Percentiles rank a stretch among this genome's conserved stretches.
These are phyloP conservation scores for Kitagawia praeruptora DNA, from an alignment of 129 eudicot species.

Conservation along the genomic window DNA sequence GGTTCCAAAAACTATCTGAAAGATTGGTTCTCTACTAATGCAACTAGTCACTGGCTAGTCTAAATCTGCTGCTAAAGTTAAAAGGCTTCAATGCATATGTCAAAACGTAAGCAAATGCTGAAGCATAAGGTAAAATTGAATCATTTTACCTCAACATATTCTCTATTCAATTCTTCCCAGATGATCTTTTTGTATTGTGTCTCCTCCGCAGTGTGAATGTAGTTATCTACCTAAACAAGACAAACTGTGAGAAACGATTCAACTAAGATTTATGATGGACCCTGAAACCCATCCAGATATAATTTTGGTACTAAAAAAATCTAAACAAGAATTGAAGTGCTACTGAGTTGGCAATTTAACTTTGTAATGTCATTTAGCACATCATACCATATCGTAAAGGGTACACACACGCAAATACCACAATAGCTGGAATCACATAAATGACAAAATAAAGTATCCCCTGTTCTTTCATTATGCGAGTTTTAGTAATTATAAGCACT, in stretches of 20 bases:
- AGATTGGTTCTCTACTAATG: neutral
- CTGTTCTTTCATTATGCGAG: neutral
- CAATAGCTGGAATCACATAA: neutral
- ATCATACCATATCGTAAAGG: neutral
- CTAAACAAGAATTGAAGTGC: neutral
- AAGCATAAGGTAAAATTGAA: neutral
- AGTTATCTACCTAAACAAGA: slow-evolving; percentile 43
- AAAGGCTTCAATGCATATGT: neutral
- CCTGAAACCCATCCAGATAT: neutral
- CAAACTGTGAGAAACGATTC: neutral
- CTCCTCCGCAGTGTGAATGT: slow-evolving; percentile 64
- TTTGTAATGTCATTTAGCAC: neutral
- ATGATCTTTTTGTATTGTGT: slow-evolving; percentile 40
- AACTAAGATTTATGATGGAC: neutral
- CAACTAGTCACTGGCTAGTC: neutral
- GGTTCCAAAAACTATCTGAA: neutral
- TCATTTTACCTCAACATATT: slow-evolving; percentile 53
- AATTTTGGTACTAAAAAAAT: neutral
- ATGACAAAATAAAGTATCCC: neutral
- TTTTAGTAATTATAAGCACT: neutral
- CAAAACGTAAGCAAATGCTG: neutral
- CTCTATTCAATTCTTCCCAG: slow-evolving; percentile 76
- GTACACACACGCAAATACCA: neutral
- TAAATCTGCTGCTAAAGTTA: neutral
- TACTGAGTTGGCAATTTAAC: neutral